Evolutionary conservation across 2,329 filamentous ascomycete genomes (phyloP).

Genomic region (Ophiostoma ips): DNA sequence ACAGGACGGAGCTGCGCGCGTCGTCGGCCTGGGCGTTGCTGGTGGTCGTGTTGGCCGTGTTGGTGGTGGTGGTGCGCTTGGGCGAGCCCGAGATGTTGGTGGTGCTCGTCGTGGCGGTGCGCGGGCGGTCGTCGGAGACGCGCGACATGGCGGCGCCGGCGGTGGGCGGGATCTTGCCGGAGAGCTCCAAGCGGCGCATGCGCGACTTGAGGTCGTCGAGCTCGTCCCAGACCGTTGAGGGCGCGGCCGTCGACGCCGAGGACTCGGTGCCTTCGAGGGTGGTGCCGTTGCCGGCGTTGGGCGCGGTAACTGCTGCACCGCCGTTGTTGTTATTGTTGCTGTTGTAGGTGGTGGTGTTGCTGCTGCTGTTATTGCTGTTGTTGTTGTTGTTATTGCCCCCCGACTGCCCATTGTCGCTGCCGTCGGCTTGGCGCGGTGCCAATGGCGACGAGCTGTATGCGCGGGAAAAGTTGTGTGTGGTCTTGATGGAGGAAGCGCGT

Average conservation of each 20-base stretch:
- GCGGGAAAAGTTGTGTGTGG: conserved; percentile 26
- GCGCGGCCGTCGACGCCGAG: conserved; percentile 72
- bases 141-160: conserved; percentile 68
- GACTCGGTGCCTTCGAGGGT: conserved; percentile 62
- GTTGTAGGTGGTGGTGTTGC: not conserved
- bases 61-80: conserved; percentile 53
- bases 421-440: conserved; percentile 31
- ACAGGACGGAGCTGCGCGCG: conserved; percentile 25
- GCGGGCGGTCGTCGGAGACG: conserved; percentile 65
- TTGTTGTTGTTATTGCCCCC: too few species aligned
- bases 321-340: too few species aligned
- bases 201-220: conserved; percentile 88
- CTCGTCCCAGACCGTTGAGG: conserved; percentile 95
- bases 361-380: not conserved
- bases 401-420: conserved; percentile 22
- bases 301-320: conserved; percentile 11
- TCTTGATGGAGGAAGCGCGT: conserved; percentile 32
- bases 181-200: conserved; percentile 79
- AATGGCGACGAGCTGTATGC: conserved; percentile 48
- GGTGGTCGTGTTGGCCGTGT: not conserved
- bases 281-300: not conserved
- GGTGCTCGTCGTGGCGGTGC: conserved; percentile 78
- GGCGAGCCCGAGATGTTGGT: conserved; percentile 88
- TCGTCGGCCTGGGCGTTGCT: conserved; percentile 24
- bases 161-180: conserved; percentile 71